Evolutionary conservation across 768 basidiomycete species (phyloP), one percentile per base, ranked within the genome.

Genomic region (Amanita polypyramis): DNA sequence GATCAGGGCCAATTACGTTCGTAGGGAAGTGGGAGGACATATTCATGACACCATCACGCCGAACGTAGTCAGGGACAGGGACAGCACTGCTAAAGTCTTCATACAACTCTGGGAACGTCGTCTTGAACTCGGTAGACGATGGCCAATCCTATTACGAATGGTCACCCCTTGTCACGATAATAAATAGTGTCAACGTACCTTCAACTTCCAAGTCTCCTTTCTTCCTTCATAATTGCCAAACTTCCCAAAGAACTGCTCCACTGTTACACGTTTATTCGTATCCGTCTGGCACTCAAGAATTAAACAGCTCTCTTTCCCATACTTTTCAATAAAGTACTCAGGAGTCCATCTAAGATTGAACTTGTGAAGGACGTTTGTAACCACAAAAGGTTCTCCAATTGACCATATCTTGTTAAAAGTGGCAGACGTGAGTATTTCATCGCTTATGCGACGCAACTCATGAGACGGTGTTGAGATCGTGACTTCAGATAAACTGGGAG

Each of bases 51-150:
- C 95, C 94, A 58, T 98, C 92, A 29, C 87, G 79, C 43, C 92
- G 73, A n/a, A 91, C 88, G 61, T 87, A 93, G 60, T 84, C 83
- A 1, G 91, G 91, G 0, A 92, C 82, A 0, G 94, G 94, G 1
- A 96, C 81, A 2, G 83, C 82, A 12, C 74, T 64, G 52, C 75
- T 79, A 60, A 95, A 96, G 59, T 96, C 94, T 29, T 85, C 76
- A 57, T 79, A 97, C 9, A 96, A 68, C 45, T 84, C 82, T 0
- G 93, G 94, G 60, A 92, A 91, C 1, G 78, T 76, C 2, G 74
- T 70, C 58, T 81, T 82, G 67, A 98, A 95, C 53, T 95, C 92
- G 2, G 78, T 74, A 7, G 84, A 82, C 0, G 88, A 78, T 3
- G 94, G 94, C 93, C 94, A 98, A 65, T 98, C 94, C 83, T 93